Evolutionary conservation across 345 rosid species (phyloP).

Genomic region (Noccaea bulbosa): DNA sequence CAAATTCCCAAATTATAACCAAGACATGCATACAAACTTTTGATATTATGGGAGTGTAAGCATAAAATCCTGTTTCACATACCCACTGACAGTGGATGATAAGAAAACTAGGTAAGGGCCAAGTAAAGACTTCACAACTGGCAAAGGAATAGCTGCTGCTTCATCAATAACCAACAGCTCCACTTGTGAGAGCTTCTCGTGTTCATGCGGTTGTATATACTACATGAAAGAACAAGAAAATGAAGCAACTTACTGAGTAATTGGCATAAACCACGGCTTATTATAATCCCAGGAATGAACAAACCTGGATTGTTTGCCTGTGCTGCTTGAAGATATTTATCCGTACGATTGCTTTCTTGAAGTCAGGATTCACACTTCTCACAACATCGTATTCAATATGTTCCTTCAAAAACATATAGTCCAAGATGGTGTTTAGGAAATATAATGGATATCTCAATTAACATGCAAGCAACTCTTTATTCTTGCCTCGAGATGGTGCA

Average conservation of each 20-base stretch:
- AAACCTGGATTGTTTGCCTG: conserved; percentile 94
- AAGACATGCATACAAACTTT: not conserved
- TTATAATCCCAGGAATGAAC: conserved; percentile 68
- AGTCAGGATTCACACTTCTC: conserved; percentile 75
- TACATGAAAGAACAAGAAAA: conserved; percentile 46
- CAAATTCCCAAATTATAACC: conserved; percentile 27
- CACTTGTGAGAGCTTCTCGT: conserved; percentile 94
- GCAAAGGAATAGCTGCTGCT: conserved; percentile 99
- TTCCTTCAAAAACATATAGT: conserved; percentile 56
- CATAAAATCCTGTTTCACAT: conserved; percentile 38
- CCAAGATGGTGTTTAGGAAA: conserved; percentile 15
- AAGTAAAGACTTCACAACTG: conserved; percentile 84
- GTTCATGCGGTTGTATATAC: conserved; percentile 97
- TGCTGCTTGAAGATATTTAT: conserved; percentile 91
- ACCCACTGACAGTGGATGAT: conserved; percentile 99
- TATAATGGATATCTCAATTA: conserved; percentile 11
- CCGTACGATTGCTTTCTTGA: conserved; percentile 76
- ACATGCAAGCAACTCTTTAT: conserved; percentile 17
- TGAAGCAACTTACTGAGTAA: conserved; percentile 11
- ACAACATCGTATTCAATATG: conserved; percentile 89
- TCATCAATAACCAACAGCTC: conserved; percentile 95
- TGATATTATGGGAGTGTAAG: conserved; percentile 31
- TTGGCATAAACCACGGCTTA: conserved; percentile 29
- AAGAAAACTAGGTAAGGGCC: conserved; percentile 96
- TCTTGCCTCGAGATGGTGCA: conserved; percentile 11